Conservation (phyloP, 2,329 filamentous ascomycete genomes). For the Colletotrichum abscissum region DNA sequence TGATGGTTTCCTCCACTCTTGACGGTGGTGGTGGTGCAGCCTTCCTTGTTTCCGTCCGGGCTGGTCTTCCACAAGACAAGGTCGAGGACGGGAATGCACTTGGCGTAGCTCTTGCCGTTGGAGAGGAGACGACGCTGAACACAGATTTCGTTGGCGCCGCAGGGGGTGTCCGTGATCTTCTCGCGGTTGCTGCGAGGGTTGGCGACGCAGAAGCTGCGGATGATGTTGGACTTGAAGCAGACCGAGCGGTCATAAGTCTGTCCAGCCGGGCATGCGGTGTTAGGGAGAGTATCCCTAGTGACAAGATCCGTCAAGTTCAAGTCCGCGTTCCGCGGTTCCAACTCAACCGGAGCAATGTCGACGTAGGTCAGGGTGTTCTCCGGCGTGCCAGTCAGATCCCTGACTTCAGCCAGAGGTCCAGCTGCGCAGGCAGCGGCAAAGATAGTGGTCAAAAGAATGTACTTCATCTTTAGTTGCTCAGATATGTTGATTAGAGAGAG, state of each 20-base stretch:
- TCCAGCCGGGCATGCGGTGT: background rate
- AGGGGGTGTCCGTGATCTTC: background rate
- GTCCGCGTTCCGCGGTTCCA: background rate
- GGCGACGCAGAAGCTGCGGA: background rate
- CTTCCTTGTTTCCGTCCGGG: background rate
- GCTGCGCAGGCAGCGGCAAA: background rate
- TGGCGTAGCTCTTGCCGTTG: background rate
- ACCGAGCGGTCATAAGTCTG: conserved; percentile 1
- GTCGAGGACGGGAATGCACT: background rate
- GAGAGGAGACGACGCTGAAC: background rate
- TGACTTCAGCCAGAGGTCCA: background rate
- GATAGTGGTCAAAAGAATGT: background rate
- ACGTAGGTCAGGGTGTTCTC: background rate
- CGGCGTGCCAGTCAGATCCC: background rate
- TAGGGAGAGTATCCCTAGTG: background rate
- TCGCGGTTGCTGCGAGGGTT: background rate
- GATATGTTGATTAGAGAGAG: background rate
- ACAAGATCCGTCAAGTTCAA: background rate
- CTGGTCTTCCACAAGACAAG: background rate
- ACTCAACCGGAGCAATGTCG: background rate
- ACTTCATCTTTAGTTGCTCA: background rate
- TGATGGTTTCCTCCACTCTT: background rate
- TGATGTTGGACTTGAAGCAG: background rate
- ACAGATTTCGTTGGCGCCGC: background rate
- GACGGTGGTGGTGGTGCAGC: background rate